These are phyloP conservation scores for Paraphoma sp. DNA, from an alignment of 2,329 filamentous ascomycete genomes.

Conservation along the genomic window DNA sequence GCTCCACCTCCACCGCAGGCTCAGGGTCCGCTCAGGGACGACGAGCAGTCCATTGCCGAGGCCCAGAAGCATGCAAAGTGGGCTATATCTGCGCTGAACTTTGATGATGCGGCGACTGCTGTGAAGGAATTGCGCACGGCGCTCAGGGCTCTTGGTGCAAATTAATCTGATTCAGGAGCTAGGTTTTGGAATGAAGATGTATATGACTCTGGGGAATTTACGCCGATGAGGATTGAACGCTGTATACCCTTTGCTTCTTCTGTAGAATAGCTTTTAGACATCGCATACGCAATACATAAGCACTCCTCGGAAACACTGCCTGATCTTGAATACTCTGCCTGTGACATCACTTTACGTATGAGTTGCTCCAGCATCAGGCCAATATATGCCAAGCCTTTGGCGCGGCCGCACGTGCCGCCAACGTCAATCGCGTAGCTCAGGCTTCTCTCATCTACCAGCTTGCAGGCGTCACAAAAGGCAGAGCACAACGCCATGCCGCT, in stretches of 20 bases:
- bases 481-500: constrained; percentile 9
- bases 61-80: constrained; percentile 97
- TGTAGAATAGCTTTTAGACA: not conserved
- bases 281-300: no score
- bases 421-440: constrained; percentile 2
- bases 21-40: constrained; percentile 59
- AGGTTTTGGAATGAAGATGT: not conserved
- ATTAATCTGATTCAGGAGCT: constrained; percentile 37
- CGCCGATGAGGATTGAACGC: not conserved
- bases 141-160: constrained; percentile 71
- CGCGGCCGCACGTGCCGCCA: constrained; percentile 20
- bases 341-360: no score
- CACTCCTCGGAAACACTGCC: no score
- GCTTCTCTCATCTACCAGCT: constrained; percentile 10
- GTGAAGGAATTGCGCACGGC: constrained; percentile 83
- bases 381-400: constrained; percentile 15
- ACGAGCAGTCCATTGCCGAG: constrained; percentile 74
- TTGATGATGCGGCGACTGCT: constrained; percentile 92
- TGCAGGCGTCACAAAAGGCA: constrained; percentile 2
- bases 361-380: no score
- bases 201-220: not conserved
- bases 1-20: constrained; percentile 20
- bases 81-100: constrained; percentile 95
- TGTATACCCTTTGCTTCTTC: constrained; percentile 5
- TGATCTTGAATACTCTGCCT: no score